These are phyloP conservation scores for Austroboletus niveus DNA, from an alignment of 1,284 basidiomycete species.

Conservation along the genomic window DNA sequence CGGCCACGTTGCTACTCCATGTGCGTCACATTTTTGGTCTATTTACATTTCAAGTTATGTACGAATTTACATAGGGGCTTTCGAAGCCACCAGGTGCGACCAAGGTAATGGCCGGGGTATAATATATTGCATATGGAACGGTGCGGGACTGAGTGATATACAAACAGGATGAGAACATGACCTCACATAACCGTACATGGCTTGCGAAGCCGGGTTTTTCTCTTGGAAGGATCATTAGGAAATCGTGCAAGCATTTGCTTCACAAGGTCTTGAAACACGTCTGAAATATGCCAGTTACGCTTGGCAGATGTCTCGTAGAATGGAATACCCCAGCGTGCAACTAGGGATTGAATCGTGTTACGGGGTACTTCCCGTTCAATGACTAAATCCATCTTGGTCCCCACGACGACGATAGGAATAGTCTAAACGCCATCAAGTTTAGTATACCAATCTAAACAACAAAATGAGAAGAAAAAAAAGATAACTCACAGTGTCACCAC, in stretches of 20 bases:
- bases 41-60: no score
- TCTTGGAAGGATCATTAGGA: conserved; percentile 47
- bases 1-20: no score
- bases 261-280: conserved; percentile 78
- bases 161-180: conserved; percentile 2
- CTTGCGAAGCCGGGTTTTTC: conserved; percentile 36
- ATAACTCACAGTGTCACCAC: conserved; percentile 54
- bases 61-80: no score
- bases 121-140: conserved; percentile 10
- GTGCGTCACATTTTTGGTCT: no score
- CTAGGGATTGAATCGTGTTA: conserved; percentile 62
- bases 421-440: conserved; percentile 37
- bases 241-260: conserved; percentile 70
- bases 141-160: conserved; percentile 8
- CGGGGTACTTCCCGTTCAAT: conserved; percentile 79
- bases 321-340: conserved; percentile 67
- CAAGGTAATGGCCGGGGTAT: conserved; percentile 10
- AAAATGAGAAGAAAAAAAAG: not conserved
- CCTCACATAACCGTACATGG: conserved; percentile 61
- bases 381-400: conserved; percentile 84
- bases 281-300: conserved; percentile 74
- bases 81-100: no score
- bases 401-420: conserved; percentile 83
- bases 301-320: conserved; percentile 87
- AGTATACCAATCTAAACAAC: not conserved